Percentiles rank a stretch among this genome's conserved stretches.
phyloP scores from a whole-genome alignment of 176 grass and related monocot genomes.

The Hordeum vulgare region MorexV3_pseudomolecules_assembly NC_058523.1:30953287-30953786 shows the following conservation, averaged over 20 bases:
- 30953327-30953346: too few species aligned
- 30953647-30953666: not conserved
- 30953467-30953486: not conserved
- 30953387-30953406: too few species aligned
- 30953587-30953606: not conserved
- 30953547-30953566: not conserved
- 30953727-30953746: conserved; percentile 96
- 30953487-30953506: not conserved
- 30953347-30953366: too few species aligned
- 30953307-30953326: too few species aligned
- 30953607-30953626: not conserved
- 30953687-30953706: not conserved
- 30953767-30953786: conserved; percentile 92
- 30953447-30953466: not conserved
- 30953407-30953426: too few species aligned
- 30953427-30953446: too few species aligned
- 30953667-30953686: not conserved
- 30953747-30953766: conserved; percentile 84
- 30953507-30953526: not conserved
- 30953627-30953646: not conserved
- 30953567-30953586: not conserved
- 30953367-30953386: too few species aligned
- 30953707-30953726: conserved; percentile 57
- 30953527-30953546: not conserved
- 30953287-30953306: not conserved